Evolutionary conservation across 371 early-diverging fungal species (phyloP), one percentile per base, ranked within the genome.

Genomic region (Rhizopus sp.): DNA sequence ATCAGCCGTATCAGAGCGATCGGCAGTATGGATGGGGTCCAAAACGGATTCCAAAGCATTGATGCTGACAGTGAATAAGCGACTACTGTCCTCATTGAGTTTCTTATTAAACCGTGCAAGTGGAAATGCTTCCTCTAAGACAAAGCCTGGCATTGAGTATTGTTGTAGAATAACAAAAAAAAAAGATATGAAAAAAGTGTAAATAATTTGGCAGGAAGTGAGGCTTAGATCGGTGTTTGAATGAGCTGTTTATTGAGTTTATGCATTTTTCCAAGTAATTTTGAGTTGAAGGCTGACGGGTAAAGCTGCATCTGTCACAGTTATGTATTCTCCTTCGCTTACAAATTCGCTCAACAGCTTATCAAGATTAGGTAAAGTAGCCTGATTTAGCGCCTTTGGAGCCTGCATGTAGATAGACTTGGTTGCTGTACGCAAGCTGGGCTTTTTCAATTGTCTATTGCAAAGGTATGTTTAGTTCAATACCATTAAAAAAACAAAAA

Each of bases 371-470:
- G 84, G 85, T 17, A 90, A 72, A 7, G 91, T 89, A 0, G 79
- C 81, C 46, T 80, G 72, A 65, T 92, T 89, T 41, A 95, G 63
- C 17, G 68, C 61, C 37, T 78, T 81, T 17, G 93, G 95, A 3
- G 85, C 88, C 57, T 86, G 91, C 92, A 93, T 91, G 64, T 90
- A 93, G 32, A 95, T 64, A 6, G 88, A 81, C 48, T 68, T 83
- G 2, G 72, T 59, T 0, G 75, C 75, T 9, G 83, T 70, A 6
- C 87, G 75, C 62, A 93, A 72, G 59, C 88, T 88, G 10, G 93
- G 95, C 48, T 78, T 83, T 60, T 90, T 90, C 64, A 93, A 71
- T 80, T 88, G 93, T 40, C 89, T 89, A 64, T 29, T 50, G 12
- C 23, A 15, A n/a, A 56, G n/a, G 35, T 12, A 16, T 29, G 33